Evolutionary conservation across 2,329 filamentous ascomycete genomes (phyloP).

Genomic region (Zelopaecilomyces penicillatus): DNA sequence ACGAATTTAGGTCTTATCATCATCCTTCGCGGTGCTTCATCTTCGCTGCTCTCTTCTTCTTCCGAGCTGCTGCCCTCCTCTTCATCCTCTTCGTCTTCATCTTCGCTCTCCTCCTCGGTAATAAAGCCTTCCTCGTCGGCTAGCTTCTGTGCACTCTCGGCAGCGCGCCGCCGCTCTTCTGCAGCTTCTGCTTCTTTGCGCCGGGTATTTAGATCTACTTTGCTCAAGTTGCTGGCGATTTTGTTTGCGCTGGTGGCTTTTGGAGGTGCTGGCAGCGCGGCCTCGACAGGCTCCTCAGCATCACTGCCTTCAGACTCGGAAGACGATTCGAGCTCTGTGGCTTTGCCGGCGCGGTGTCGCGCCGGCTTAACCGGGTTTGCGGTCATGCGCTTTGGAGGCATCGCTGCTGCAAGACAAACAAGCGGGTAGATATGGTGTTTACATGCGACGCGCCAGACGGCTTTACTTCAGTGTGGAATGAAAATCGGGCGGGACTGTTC

Average conservation of each 20-base stretch:
- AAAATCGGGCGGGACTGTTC: too few relatives aligned
- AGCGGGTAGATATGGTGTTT: too few relatives aligned
- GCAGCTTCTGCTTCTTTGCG: constrained; percentile 37
- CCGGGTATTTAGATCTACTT: constrained; percentile 43
- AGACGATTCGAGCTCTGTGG: constrained; percentile 46
- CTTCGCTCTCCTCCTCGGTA: constrained; percentile 44
- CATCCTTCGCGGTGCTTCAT: constrained; percentile 46
- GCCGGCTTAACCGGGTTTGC: constrained; percentile 75
- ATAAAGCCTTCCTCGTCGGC: constrained; percentile 56
- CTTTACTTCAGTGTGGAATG: too few relatives aligned
- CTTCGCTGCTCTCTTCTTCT: constrained; percentile 35
- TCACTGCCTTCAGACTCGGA: constrained; percentile 46
- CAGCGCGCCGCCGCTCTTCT: constrained; percentile 38
- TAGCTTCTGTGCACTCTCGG: constrained; percentile 40
- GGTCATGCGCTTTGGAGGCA: constrained; percentile 82
- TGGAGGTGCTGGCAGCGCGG: constrained; percentile 43
- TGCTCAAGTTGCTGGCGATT: constrained; percentile 45
- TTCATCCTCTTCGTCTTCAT: constrained; percentile 26
- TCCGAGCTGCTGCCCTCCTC: constrained; percentile 29
- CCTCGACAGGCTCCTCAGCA: constrained; percentile 18
- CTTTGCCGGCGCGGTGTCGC: constrained; percentile 81
- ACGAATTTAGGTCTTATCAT: constrained; percentile 59
- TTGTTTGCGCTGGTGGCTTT: constrained; percentile 49
- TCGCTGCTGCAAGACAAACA: constrained; percentile 15
- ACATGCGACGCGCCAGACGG: too few relatives aligned